These are phyloP conservation scores for Aphanoascus verrucosus DNA, from an alignment of 2,329 filamentous ascomycete species.

Conservation along the genomic window DNA sequence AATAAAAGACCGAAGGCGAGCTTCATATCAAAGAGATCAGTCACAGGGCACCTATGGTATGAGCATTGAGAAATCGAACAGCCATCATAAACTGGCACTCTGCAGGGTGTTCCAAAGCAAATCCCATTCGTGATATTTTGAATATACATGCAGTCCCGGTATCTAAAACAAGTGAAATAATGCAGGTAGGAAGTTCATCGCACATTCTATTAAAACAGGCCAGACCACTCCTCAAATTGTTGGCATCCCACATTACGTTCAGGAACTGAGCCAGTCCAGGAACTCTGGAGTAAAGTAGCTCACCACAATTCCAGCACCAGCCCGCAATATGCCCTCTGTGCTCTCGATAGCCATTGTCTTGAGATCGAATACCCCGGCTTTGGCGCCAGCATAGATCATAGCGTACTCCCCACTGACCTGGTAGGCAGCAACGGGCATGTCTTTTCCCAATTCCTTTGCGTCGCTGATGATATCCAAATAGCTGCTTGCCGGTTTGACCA, in stretches of 20 bases:
- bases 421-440: conserved; percentile 88
- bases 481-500: conserved; percentile 95
- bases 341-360: conserved; percentile 92
- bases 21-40: too few relatives aligned
- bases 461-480: conserved; percentile 97
- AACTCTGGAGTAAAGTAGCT: conserved; percentile 87
- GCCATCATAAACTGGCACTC: too few relatives aligned
- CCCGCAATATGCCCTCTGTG: conserved; percentile 83
- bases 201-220: not conserved
- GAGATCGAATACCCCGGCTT: conserved; percentile 91
- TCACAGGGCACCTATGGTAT: too few relatives aligned
- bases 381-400: conserved; percentile 93
- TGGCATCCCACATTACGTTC: not conserved
- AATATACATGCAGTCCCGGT: not conserved
- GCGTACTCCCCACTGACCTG: conserved; percentile 95
- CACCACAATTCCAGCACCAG: conserved; percentile 84
- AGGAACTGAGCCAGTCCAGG: conserved; percentile 47
- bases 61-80: too few relatives aligned
- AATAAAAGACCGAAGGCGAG: too few relatives aligned
- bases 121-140: not conserved
- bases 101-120: not conserved
- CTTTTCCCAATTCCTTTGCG: conserved; percentile 83
- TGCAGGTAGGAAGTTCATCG: not conserved
- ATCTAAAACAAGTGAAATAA: not conserved
- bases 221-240: not conserved